These are phyloP conservation scores for Saraca asoca DNA, from an alignment of 331 rosid species.

Conservation along the genomic window DNA sequence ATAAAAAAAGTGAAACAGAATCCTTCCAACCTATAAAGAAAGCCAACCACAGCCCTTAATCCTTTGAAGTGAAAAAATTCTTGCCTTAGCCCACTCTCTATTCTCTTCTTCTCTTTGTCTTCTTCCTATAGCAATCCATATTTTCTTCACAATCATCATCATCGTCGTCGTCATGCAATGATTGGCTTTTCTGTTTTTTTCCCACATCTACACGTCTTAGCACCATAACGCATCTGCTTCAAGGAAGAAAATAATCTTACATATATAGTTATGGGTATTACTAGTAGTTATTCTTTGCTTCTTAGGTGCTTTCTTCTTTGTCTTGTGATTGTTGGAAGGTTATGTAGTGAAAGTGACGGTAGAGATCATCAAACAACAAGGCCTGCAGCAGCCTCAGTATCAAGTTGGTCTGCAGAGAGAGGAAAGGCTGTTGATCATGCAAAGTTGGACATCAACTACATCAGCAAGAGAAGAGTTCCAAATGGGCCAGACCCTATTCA, in stretches of 20 bases:
- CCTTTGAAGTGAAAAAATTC: conserved; percentile 38
- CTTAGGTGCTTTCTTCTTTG: conserved; percentile 50
- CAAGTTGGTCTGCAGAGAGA: neutral
- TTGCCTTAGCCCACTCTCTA: conserved; percentile 12
- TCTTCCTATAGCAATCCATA: conserved; percentile 18
- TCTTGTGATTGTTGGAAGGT: conserved; percentile 52
- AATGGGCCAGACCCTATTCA: conserved; percentile 96
- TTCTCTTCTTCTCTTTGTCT: conserved; percentile 27
- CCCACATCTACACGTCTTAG: conserved; percentile 35
- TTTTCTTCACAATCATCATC: conserved; percentile 8
- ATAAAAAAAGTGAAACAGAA: conserved; percentile 59
- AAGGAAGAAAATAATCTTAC: neutral
- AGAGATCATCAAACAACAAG: conserved; percentile 20
- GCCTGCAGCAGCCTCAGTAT: conserved; percentile 11
- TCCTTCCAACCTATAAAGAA: conserved; percentile 86
- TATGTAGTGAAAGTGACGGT: conserved; percentile 17
- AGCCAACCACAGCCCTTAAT: conserved; percentile 57
- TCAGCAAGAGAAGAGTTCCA: conserved; percentile 92
- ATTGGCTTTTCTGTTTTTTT: conserved; percentile 37
- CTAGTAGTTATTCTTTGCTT: conserved; percentile 36
- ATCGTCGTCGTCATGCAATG: conserved; percentile 43
- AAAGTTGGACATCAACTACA: conserved; percentile 62
- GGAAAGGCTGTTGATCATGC: conserved; percentile 50
- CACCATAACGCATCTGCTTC: conserved; percentile 29
- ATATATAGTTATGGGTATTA: conserved; percentile 39